Evolutionary conservation across 345 rosid species (phyloP).

Genomic region (Moricandia arvensis): DNA sequence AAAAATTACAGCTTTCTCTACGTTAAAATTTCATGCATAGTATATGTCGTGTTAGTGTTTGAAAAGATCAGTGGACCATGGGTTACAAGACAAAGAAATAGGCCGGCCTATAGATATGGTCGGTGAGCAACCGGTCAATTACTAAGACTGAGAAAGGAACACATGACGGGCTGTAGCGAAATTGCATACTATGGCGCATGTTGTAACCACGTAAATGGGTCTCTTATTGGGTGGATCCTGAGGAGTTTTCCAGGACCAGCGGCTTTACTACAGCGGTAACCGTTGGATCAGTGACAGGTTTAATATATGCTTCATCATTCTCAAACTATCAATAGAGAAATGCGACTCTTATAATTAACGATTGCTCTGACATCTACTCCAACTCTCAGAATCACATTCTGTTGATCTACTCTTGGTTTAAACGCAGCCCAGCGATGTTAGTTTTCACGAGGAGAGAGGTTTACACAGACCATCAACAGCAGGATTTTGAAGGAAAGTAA

Average conservation of each 20-base stretch:
- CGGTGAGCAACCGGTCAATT: slow-evolving; percentile 55
- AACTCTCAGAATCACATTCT: too few species aligned
- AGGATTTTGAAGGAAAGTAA: slow-evolving; percentile 51
- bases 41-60: not conserved
- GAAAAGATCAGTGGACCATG: slow-evolving; percentile 66
- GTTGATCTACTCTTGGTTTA: not conserved
- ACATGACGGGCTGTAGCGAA: slow-evolving; percentile 65
- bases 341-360: too few species aligned
- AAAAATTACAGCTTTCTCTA: too few species aligned
- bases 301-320: not conserved
- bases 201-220: slow-evolving; percentile 61
- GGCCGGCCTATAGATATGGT: slow-evolving; percentile 39
- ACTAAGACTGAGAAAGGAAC: slow-evolving; percentile 54
- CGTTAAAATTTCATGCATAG: not conserved
- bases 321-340: not conserved
- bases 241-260: slow-evolving; percentile 68
- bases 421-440: slow-evolving; percentile 57
- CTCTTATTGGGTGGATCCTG: slow-evolving; percentile 81
- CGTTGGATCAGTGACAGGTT: slow-evolving; percentile 62
- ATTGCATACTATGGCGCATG: slow-evolving; percentile 82
- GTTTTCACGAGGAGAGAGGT: slow-evolving; percentile 41
- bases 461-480: slow-evolving; percentile 60
- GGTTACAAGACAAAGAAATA: slow-evolving; percentile 55
- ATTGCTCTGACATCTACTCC: too few species aligned
- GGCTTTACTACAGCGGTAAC: slow-evolving; percentile 58